phyloP scores from a whole-genome alignment of 352 stramenopile species.

The Aphanomyces invadans region DNA sequence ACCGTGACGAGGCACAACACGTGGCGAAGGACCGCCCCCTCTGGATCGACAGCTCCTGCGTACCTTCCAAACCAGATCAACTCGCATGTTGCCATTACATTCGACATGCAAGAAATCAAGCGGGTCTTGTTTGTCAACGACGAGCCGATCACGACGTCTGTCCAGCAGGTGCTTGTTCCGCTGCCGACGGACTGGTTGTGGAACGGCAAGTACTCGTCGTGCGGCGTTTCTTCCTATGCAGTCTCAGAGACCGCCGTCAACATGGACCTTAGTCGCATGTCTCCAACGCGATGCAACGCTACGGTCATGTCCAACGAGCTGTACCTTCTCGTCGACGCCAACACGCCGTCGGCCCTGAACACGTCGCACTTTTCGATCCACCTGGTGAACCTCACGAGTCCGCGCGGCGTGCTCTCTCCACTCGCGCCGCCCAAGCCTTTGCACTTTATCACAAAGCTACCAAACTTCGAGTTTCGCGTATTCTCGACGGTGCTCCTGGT shows the following conservation, averaged over 20 bases:
- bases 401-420: not conserved
- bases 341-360: not conserved
- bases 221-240: not conserved
- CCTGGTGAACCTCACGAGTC: conserved; percentile 43
- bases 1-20: conserved; percentile 44
- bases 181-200: conserved; percentile 6
- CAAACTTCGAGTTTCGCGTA: conserved; percentile 10
- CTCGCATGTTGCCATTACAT: conserved; percentile 59
- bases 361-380: conserved; percentile 43
- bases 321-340: conserved; percentile 47
- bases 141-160: conserved; percentile 41
- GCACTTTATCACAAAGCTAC: conserved; percentile 15
- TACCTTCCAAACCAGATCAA: conserved; percentile 63
- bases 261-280: not conserved
- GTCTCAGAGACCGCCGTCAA: not conserved
- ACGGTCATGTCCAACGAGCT: conserved; percentile 12
- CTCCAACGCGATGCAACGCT: not conserved
- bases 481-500: not conserved
- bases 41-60: conserved; percentile 23
- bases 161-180: conserved; percentile 30
- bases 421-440: not conserved
- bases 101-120: conserved; percentile 63
- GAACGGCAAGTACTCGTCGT: not conserved
- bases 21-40: conserved; percentile 36
- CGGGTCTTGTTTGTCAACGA: conserved; percentile 64